Conservation (phyloP, 352 stramenopile species). For the Pythium guiyangense region DNA sequence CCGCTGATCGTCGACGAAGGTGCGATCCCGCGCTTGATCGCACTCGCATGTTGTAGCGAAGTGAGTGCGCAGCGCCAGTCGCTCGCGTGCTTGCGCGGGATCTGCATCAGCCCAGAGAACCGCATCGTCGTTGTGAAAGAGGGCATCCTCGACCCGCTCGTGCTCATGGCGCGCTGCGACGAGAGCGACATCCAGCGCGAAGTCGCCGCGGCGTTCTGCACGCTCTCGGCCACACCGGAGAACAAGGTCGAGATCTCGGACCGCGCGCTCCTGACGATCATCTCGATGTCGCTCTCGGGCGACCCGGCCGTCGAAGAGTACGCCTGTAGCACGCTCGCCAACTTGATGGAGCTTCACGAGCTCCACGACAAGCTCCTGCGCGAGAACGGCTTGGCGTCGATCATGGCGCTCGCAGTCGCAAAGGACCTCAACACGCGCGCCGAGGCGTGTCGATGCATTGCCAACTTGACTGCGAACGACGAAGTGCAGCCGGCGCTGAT, state of each 20-base stretch:
- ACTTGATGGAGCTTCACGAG: conserved; percentile 93
- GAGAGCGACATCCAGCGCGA: conserved; percentile 91
- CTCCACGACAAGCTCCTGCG: conserved; percentile 93
- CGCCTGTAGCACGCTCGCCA: conserved; percentile 92
- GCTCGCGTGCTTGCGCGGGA: conserved; percentile 87
- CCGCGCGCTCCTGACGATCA: conserved; percentile 93
- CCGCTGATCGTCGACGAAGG: conserved; percentile 91
- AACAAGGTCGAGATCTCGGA: conserved; percentile 96
- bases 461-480: conserved; percentile 94
- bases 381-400: conserved; percentile 90
- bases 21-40: conserved; percentile 92
- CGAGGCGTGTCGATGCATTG: conserved; percentile 91
- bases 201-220: conserved; percentile 92
- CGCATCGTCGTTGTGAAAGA: conserved; percentile 88
- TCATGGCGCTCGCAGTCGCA: conserved; percentile 89
- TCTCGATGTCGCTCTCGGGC: conserved; percentile 91
- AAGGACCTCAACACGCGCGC: conserved; percentile 89
- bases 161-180: conserved; percentile 93
- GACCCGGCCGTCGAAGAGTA: conserved; percentile 91
- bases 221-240: conserved; percentile 91
- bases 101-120: conserved; percentile 92
- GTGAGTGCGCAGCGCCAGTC: conserved; percentile 90
- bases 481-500: conserved; percentile 91
- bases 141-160: conserved; percentile 93
- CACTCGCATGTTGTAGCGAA: conserved; percentile 93